Base-by-base conservation (phyloP, 2,329 filamentous ascomycete genomes). In the Cercospora zeina region DNA sequence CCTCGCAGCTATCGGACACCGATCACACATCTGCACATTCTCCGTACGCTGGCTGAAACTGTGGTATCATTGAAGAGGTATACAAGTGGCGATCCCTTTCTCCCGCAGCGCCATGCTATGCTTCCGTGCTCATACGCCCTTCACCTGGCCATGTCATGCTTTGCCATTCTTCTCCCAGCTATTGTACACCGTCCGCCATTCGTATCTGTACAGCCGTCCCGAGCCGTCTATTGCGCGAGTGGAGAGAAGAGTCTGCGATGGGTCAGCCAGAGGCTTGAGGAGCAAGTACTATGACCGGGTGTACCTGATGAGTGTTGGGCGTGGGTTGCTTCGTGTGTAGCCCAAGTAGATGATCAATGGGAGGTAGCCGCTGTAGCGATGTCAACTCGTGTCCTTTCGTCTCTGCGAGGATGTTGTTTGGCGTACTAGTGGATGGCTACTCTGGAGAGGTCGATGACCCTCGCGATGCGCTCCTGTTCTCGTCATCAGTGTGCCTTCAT, bases 301-400 rank as follows among this genome's bases (percentile, higher is more conserved):
- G 13, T 61, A 89, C 87, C 86, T 86, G 80, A 90, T 89, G 70
- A 90, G 76, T 50, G 91, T 88, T 59, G 95, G 95, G 76, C 90
- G 87, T 42, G 95, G 95, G 77, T 93, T 89, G 82, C 93, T 97
- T 77, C 90, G 89, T 59, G 93, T 96, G 82, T 96, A 97, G 71
- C 93, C 95, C 72, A 99, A 89, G 79, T 97, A 99, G 78, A 99
- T 85, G 77, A 99, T 96, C 78, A 99, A 80, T 72, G 95, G 95
- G 62, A 99, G 86, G 79, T 97, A 99, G 77, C 95, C 95, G 83
- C 91, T 96, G 72, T 33, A 14, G 10, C 2, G n/a, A 45, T 51
- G 51, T 69, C 58, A 54, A 73, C 47, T 57, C 14, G 6, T 33
- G 47, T 7, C 47, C 24, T 53, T 37, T 53, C 31, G 11, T 47